These are phyloP conservation scores for Globisporangium mamillatum DNA, from an alignment of 352 stramenopile species.

Conservation along the genomic window DNA sequence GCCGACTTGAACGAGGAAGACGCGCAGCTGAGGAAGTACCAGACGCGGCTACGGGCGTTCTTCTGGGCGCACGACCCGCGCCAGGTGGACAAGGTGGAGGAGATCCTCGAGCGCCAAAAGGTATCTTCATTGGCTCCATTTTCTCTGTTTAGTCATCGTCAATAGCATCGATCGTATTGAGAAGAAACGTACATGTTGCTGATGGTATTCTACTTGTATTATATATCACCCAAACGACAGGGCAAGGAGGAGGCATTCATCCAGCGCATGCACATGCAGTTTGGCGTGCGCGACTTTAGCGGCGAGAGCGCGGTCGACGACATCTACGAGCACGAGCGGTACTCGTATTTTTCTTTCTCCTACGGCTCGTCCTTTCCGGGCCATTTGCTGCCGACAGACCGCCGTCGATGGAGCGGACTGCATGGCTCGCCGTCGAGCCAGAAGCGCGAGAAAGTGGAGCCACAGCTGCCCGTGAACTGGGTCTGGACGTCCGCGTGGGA, in stretches of 20 bases:
- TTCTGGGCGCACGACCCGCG: constrained; percentile 75
- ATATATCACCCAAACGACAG: constrained; percentile 16
- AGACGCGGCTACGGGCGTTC: constrained; percentile 50
- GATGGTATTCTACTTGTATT: background rate
- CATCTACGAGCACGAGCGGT: constrained; percentile 80
- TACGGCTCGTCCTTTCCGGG: constrained; percentile 68
- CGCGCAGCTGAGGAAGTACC: constrained; percentile 22
- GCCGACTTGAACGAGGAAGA: constrained; percentile 16
- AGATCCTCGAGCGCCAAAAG: constrained; percentile 43
- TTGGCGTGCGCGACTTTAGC: constrained; percentile 67
- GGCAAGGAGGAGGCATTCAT: constrained; percentile 58
- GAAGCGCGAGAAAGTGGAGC: constrained; percentile 52
- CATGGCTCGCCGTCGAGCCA: constrained; percentile 62
- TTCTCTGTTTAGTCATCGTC: background rate
- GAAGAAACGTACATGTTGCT: background rate
- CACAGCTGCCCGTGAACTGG: constrained; percentile 64
- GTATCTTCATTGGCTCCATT: constrained; percentile 14
- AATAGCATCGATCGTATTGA: background rate
- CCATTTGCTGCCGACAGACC: constrained; percentile 66
- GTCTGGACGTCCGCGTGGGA: constrained; percentile 62
- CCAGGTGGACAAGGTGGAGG: constrained; percentile 60
- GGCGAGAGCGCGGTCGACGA: constrained; percentile 68
- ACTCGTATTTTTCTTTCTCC: constrained; percentile 76
- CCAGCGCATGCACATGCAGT: constrained; percentile 57
- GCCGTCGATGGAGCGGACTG: constrained; percentile 53